phyloP scores from a whole-genome alignment of 2,329 filamentous ascomycete genomes.

The Cucurbitaria berberidis region DNA sequence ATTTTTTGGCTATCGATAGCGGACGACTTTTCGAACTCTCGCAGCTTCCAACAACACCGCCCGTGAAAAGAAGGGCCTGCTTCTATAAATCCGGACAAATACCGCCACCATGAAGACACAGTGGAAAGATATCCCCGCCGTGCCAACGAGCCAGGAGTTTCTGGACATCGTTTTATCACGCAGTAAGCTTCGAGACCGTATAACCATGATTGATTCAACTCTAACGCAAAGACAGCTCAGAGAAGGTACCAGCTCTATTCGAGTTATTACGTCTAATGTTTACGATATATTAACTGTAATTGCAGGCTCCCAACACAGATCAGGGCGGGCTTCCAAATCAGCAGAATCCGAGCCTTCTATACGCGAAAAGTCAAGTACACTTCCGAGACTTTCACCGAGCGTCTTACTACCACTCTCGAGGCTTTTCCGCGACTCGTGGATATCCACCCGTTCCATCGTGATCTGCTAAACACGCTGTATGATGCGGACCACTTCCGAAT shows the following conservation, averaged over 20 bases:
- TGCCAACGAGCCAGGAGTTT: conserved; percentile 93
- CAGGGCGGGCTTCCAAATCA: conserved; percentile 93
- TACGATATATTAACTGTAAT: too few species aligned
- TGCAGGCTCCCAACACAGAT: conserved; percentile 96
- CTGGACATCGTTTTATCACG: conserved; percentile 96
- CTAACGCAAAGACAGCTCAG: too few species aligned
- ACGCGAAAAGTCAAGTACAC: conserved; percentile 95
- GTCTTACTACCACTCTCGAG: conserved; percentile 87
- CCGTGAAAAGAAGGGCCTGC: too few species aligned
- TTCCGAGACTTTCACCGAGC: conserved; percentile 94
- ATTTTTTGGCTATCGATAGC: conserved; percentile 26
- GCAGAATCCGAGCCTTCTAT: conserved; percentile 93
- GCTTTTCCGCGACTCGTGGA: conserved; percentile 88
- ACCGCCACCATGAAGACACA: conserved; percentile 47
- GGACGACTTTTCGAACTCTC: conserved; percentile 18
- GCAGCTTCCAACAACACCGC: conserved; percentile 21
- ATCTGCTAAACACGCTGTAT: conserved; percentile 95
- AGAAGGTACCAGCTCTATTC: too few species aligned
- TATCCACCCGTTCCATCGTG: conserved; percentile 90
- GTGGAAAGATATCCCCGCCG: conserved; percentile 75
- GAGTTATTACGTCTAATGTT: too few species aligned
- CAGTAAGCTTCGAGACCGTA: too few species aligned
- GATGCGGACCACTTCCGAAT: conserved; percentile 73
- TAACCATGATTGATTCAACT: too few species aligned
- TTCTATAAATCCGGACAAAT: too few species aligned